Evolutionary conservation across 805 yeast genomes (phyloP).

Genomic region (Komagataella phaffii): DNA sequence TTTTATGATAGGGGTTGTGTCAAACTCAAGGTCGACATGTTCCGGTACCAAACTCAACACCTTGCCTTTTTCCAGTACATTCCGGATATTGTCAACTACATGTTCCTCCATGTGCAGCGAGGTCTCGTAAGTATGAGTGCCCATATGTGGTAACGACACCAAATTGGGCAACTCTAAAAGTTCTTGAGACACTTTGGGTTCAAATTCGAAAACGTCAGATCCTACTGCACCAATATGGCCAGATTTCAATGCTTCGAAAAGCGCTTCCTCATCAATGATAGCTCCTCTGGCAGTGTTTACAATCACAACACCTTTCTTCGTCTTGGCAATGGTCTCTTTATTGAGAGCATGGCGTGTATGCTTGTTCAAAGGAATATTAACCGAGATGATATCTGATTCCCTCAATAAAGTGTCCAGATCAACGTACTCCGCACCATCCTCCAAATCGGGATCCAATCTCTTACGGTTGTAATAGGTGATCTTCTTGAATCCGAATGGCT

Average conservation of each 20-base stretch:
- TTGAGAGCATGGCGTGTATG: constrained; percentile 60
- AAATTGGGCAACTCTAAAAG: constrained; percentile 51
- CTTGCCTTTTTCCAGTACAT: constrained; percentile 50
- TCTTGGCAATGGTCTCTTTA: constrained; percentile 41
- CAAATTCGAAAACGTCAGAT: constrained; percentile 63
- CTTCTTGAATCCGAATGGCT: constrained; percentile 65
- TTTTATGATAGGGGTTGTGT: background rate
- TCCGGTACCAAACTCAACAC: constrained; percentile 79
- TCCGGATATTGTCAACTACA: constrained; percentile 53
- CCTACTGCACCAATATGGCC: constrained; percentile 63
- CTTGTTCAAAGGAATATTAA: constrained; percentile 67
- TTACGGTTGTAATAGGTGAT: constrained; percentile 64
- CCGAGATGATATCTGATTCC: constrained; percentile 54
- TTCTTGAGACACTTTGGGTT: constrained; percentile 59
- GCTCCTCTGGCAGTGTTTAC: constrained; percentile 89
- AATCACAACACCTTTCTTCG: constrained; percentile 69
- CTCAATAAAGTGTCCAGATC: constrained; percentile 53
- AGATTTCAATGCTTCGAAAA: constrained; percentile 38
- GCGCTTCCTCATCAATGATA: constrained; percentile 52
- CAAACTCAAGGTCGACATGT: constrained; percentile 13
- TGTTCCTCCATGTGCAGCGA: constrained; percentile 69
- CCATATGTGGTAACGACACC: constrained; percentile 81
- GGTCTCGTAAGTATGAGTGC: constrained; percentile 69
- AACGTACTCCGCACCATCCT: constrained; percentile 58
- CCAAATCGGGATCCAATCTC: constrained; percentile 45